Conservation (phyloP, 805 yeast species). For the Spathaspora sp. region DNA sequence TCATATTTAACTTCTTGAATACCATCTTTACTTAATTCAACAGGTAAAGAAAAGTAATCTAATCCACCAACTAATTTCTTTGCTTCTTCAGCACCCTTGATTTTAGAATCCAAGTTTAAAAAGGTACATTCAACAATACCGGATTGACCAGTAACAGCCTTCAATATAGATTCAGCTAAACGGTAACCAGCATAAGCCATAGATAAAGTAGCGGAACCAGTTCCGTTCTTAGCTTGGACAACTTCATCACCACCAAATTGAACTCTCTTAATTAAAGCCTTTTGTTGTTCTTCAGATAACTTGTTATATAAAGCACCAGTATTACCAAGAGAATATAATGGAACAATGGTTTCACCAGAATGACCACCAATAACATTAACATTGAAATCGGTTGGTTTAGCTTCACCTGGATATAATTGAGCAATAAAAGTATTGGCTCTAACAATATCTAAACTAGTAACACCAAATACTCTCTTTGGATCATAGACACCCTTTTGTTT, state of each 20-base stretch:
- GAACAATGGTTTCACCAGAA: slow-evolving; percentile 92
- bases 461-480: slow-evolving; percentile 77
- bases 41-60: slow-evolving; percentile 63
- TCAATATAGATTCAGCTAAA: slow-evolving; percentile 64
- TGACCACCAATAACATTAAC: slow-evolving; percentile 91
- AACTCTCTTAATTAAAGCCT: slow-evolving; percentile 77
- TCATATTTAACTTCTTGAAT: slow-evolving; percentile 52
- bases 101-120: slow-evolving; percentile 46
- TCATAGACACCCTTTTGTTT: slow-evolving; percentile 64
- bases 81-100: slow-evolving; percentile 51
- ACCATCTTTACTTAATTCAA: slow-evolving; percentile 52
- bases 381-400: slow-evolving; percentile 50
- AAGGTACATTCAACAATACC: slow-evolving; percentile 47
- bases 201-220: slow-evolving; percentile 80
- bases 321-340: slow-evolving; percentile 56
- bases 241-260: slow-evolving; percentile 93
- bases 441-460: slow-evolving; percentile 83
- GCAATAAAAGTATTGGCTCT: slow-evolving; percentile 82
- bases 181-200: slow-evolving; percentile 86
- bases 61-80: slow-evolving; percentile 39
- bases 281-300: slow-evolving; percentile 58
- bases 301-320: slow-evolving; percentile 31
- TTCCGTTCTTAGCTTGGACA: slow-evolving; percentile 80
- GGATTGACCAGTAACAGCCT: slow-evolving; percentile 41
- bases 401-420: slow-evolving; percentile 42